Conservation (phyloP, 2,329 filamentous ascomycete species). For the Apiospora hydei region DNA sequence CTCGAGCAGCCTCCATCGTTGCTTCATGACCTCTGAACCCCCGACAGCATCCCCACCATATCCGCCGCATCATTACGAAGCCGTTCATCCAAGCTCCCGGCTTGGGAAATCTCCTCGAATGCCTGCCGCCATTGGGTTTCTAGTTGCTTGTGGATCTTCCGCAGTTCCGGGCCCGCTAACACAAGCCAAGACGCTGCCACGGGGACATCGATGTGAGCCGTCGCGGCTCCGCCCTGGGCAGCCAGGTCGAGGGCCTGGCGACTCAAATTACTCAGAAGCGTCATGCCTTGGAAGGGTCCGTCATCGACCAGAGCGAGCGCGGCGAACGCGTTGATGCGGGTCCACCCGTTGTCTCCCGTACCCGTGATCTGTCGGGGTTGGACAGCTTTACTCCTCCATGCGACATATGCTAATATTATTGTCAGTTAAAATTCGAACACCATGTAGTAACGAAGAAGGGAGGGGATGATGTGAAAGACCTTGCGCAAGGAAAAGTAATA, state of each 20-base stretch:
- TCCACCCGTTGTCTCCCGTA: not conserved
- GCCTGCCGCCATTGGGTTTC: not conserved
- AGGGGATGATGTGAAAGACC: not conserved
- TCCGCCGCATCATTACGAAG: not conserved
- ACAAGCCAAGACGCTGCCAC: not conserved
- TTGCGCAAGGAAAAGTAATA: not conserved
- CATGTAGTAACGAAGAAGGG: not conserved
- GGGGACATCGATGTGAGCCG: not conserved
- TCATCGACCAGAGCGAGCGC: not conserved
- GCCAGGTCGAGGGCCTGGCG: not conserved
- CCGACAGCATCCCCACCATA: not conserved
- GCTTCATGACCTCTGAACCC: not conserved
- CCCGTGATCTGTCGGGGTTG: not conserved
- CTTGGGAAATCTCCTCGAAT: not conserved
- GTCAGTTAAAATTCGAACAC: not conserved
- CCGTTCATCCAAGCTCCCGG: not conserved
- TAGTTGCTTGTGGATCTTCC: not conserved
- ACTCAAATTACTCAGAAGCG: not conserved
- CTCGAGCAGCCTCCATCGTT: not conserved
- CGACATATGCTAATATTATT: not conserved
- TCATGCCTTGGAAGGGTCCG: not conserved
- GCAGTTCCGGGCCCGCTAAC: not conserved
- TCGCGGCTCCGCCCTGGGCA: not conserved
- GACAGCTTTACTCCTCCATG: not conserved
- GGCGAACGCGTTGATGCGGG: not conserved